Percentiles rank a stretch among this genome's conserved stretches.
Conservation (phyloP, 73 alveolate species). For the Durusdinium trenchii region DNA sequence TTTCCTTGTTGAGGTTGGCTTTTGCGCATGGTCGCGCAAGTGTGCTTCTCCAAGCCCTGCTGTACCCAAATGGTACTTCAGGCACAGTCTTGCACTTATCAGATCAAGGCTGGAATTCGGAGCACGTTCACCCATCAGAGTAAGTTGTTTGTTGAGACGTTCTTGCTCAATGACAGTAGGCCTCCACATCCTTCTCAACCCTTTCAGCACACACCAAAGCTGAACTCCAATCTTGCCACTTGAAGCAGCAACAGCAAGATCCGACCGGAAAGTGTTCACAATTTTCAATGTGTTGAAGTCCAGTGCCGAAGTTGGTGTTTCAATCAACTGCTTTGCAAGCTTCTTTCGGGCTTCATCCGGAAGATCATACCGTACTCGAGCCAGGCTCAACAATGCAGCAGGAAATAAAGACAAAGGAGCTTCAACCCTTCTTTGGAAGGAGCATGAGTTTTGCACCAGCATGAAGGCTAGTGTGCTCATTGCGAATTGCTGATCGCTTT, state of each 20-base stretch:
- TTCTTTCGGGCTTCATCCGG: background rate
- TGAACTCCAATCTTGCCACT: background rate
- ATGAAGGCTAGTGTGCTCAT: background rate
- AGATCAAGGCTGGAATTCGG: conserved; percentile 9
- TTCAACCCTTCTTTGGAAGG: conserved; percentile 11
- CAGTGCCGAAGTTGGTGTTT: background rate
- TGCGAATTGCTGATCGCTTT: background rate
- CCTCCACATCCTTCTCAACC: conserved; percentile 27
- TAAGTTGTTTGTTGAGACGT: conserved; percentile 3
- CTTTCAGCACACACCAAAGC: background rate
- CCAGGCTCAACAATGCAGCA: background rate
- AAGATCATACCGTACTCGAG: background rate
- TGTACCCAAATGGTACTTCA: background rate
- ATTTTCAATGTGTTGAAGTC: conserved; percentile 19
- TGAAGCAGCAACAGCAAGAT: background rate
- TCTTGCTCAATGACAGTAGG: background rate
- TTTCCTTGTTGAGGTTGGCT: background rate
- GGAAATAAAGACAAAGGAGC: background rate
- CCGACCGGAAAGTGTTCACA: background rate
- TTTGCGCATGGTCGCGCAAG: background rate
- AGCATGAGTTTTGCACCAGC: conserved; percentile 1
- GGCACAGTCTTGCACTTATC: background rate
- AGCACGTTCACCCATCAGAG: background rate
- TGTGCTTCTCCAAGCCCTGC: background rate
- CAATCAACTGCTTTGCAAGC: background rate